Base-by-base conservation (phyloP, 805 yeast species). In the Candida taoyuanica region DNA sequence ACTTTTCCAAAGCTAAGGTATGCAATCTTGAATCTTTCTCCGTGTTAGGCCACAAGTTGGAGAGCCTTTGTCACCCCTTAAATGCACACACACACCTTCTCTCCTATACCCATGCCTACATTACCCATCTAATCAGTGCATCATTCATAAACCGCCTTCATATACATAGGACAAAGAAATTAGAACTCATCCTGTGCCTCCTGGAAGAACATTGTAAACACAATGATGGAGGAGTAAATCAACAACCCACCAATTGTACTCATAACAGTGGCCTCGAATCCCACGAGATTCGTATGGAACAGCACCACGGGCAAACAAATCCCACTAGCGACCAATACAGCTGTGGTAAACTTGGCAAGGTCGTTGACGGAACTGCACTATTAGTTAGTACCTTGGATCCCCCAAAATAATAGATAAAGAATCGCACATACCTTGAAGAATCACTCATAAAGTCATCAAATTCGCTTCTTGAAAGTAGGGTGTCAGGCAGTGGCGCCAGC, bases 181-280 rank as follows among this genome's bases (percentile, higher is more conserved):
- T 32, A 55, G 58, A 63, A 67, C 40, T 65, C 62, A 14, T 65
- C 64, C 40, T 67, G 70, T 7, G 52, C 56, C 13, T 64, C 67
- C 25, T 75, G 59, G 68, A 91, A 91, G 54, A 85, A 86, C 56
- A 80, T 68, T 5, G 85, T 79, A 58, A 91, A 91, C 7, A 85
- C 76, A 34, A 85, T 82, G 23, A 91, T 87, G 6, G 96, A 82
- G 5, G 80, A 74, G 62, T 84, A 89, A 32, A 91, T 85, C 43
- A 89, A 70, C 15, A 71, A 46, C n/a, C 98, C 98, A 13, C 98
- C 98, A 11, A 70, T 40, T 23, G 85, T 73, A 33, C 95, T 83
- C 79, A 91, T 79, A 15, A 74, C 49, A 62, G 79, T 75, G 16
- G 96, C 95, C 5, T 77, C 64, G 14, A 70, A 59, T n/a, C 80